Evolutionary conservation across 352 stramenopile genomes (phyloP), one percentile per base, ranked within the genome.

Genomic region (Aphanomyces cochlioides): DNA sequence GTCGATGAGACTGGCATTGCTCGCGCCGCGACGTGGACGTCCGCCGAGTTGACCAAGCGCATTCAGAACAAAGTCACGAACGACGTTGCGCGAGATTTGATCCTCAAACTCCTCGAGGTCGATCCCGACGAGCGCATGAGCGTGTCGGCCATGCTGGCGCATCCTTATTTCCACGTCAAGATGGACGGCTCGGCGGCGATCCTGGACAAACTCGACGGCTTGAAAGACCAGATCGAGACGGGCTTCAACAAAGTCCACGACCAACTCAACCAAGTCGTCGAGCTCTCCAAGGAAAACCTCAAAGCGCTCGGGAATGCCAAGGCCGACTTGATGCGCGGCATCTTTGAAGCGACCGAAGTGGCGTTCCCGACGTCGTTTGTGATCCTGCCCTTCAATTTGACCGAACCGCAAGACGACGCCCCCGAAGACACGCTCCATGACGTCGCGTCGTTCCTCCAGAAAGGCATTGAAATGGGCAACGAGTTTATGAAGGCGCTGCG

Each of bases 141-240:
- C 37, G 57, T 75, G 13, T 1, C 36, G 3, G 48, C 17, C 10
- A 67, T 73, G 4, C 53, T 75, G 7, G 21, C 5, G 5, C 71
- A 75, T 56, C 53, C 63, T 12, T 75, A 69, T 36, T 75, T 75
- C 41, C 34, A 47, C 0, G 45, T 61, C 19, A 37, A 61, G n/a
- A 45, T 40, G 12, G 54, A 40, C 54, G 54, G 10, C 17, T 41
- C 54, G n/a, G 54, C 17, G 10, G 17, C 7, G 54, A 7, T 61
- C 6, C 3, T 61, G 54, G 54, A 37, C 19, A 56, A 19, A 17
- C 19, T 54, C 5, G 59, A 67, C 5, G 17, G n/a, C 8, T 17
- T 54, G 12, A 10, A 4, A 8, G n/a, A 34, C 7, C 7, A 53
- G 39, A 17, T 54, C 40, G 21, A 21, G 15, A 41, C 43, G 12